Evolutionary conservation across 805 yeast species (phyloP), one percentile per base, ranked within the genome.

Genomic region (Candida argentea): DNA sequence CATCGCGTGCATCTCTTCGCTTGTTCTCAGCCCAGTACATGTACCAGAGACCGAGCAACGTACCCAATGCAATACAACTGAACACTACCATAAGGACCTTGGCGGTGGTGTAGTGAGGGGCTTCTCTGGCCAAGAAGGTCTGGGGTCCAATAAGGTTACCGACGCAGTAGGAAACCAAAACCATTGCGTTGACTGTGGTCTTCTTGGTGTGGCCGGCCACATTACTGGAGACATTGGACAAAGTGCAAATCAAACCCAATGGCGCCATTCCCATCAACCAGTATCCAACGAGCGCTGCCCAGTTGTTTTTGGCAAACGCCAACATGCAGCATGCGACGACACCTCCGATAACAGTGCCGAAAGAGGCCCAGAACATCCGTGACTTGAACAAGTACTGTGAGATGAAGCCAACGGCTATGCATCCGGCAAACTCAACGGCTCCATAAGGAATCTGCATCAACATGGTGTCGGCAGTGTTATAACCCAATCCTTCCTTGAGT

Each of bases 121-220:
- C 67, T 38, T 70, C 66, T 3, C 29, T 32, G 0, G 48, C 47
- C 24, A 49, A 45, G 39, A 69, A 70, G 4, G 71, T 55, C 35
- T 68, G 74, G 2, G 78, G 76, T 1, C 79, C 79, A 27, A 61
- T 50, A 26, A 69, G 49, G 42, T 71, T 73, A 14, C 79, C 79
- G 6, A 57, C 65, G 44, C 73, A 65, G 48, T 62, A 70, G 5
- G 66, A 68, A 27, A 72, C 42, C 22, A 73, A 54, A 32, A 54
- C 47, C 17, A 65, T 37, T 2, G 71, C 66, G 40, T 59, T 67
- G 2, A 56, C 62, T 2, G 67, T 55, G 26, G 58, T 48, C 43
- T 70, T 71, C 52, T 73, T 74, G 7, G 80, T 71, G 40, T 64
- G 67, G 6, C 81, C 81, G 5, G 70, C 70, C 26, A 62, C 57